Base-by-base conservation (phyloP, 2,329 filamentous ascomycete species). In the Trichothecium roseum region DNA sequence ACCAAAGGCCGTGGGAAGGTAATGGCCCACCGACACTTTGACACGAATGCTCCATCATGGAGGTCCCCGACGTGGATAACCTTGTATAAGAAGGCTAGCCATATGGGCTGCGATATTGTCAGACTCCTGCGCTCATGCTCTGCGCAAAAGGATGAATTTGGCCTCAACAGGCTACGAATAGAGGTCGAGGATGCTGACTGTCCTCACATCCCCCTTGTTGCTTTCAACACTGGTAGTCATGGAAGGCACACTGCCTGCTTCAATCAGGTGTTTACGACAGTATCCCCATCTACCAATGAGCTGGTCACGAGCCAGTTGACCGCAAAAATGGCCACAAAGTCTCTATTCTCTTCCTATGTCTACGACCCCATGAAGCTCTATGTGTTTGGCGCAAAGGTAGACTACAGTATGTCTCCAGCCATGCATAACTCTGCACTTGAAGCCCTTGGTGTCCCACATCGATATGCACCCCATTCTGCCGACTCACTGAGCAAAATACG, bases 371-470 rank as follows among this genome's bases (percentile, higher is more conserved):
- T 87, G 65, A 74, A 78, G 34, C 75, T 84, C 37, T 83, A 81
- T 30, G 37, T 41, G 3, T 38, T 86, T 34, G 83, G 83, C n/a
- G 77, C 74, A 37, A 78, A 78, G 37, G 74, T 83, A 8, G 72
- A 68, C 34, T 84, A 82, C 59, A 84, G 78, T 50, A 54, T 86
- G 37, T 86, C 81, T 1, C 82, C 83, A 2, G 77, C 78, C 7
- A 86, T 87, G 80, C 82, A 87, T 52, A 83, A 77, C 36, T 68
- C 77, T 6, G 82, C 81, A 1, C 76, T 83, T 38, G n/a, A n/a
- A n/a, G n/a, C n/a, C n/a, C n/a, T 75, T 43, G 82, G 81, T 0
- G 74, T 87, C 51, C 76, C 74, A 0, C 82, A 87, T 45, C 55
- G 66, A 5, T 86, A 84, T 49, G 58, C 64, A n/a, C 74, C 75